Evolutionary conservation across 2,329 filamentous ascomycete genomes (phyloP).

Genomic region (Westerdykella sp.): DNA sequence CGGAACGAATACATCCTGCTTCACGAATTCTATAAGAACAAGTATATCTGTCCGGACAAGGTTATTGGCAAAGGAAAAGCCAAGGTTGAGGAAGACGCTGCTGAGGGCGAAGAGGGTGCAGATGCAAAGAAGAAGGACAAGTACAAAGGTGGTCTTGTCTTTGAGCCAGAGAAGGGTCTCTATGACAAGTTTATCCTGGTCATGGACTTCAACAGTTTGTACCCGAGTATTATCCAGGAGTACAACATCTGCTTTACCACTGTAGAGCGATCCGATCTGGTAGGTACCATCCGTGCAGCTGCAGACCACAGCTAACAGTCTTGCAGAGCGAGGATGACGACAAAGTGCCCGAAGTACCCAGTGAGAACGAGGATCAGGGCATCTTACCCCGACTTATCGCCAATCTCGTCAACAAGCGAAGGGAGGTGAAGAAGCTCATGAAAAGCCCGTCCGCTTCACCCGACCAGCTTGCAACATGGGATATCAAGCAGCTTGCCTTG

Average conservation of each 20-base stretch:
- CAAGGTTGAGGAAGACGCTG: constrained; percentile 65
- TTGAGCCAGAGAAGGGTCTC: constrained; percentile 93
- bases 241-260: constrained; percentile 99
- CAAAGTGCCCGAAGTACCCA: constrained; percentile 78
- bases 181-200: constrained; percentile 98
- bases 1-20: constrained; percentile 98
- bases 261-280: constrained; percentile 68
- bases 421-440: constrained; percentile 94
- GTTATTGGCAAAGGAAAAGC: constrained; percentile 70
- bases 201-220: constrained; percentile 99
- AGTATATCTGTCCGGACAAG: constrained; percentile 98
- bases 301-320: constrained; percentile 11
- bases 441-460: constrained; percentile 81
- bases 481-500: constrained; percentile 93
- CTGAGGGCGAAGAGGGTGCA: constrained; percentile 59
- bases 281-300: constrained; percentile 39
- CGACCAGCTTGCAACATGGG: constrained; percentile 89
- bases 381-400: constrained; percentile 87
- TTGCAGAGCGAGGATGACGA: constrained; percentile 70
- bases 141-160: constrained; percentile 96
- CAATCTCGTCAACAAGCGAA: constrained; percentile 79
- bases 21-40: constrained; percentile 93
- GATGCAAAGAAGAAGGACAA: constrained; percentile 98
- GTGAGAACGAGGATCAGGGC: constrained; percentile 65
- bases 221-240: constrained; percentile 98